These are phyloP conservation scores for Raddia guianensis DNA, from an alignment of 176 grass and related monocot species.

Conservation along the genomic window DNA sequence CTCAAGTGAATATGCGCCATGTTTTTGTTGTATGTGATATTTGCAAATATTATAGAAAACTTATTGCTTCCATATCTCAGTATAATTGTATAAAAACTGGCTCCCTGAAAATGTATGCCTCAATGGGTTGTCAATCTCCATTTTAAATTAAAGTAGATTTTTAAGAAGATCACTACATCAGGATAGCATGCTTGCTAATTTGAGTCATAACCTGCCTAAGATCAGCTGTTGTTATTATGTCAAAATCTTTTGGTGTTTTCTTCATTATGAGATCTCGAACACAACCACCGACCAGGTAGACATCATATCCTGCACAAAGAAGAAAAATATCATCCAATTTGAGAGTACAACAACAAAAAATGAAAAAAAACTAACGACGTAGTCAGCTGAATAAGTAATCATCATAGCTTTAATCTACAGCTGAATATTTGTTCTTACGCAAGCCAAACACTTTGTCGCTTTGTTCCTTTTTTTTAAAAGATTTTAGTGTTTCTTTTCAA, in stretches of 20 bases:
- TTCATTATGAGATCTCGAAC: conserved; percentile 96
- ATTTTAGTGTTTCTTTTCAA: too few relatives aligned
- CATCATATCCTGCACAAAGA: conserved; percentile 77
- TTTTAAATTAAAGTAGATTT: not conserved
- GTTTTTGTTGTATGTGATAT: not conserved
- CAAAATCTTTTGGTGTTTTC: conserved; percentile 93
- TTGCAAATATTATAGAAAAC: conserved; percentile 20
- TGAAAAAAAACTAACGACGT: conserved; percentile 2
- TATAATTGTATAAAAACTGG: conserved; percentile 29
- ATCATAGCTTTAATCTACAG: too few relatives aligned
- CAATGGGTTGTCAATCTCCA: not conserved
- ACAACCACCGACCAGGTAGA: conserved; percentile 91
- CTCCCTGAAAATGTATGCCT: conserved; percentile 6
- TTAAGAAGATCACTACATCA: conserved; percentile 12
- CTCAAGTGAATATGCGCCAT: too few relatives aligned
- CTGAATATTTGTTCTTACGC: too few relatives aligned
- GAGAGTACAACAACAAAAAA: conserved; percentile 7
- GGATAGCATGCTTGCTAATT: conserved; percentile 28
- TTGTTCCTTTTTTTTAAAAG: too few relatives aligned
- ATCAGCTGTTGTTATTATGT: conserved; percentile 89
- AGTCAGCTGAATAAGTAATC: conserved; percentile 20
- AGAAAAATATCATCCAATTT: conserved; percentile 30
- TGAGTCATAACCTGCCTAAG: conserved; percentile 81
- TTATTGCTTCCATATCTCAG: not conserved
- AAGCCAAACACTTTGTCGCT: too few relatives aligned